A percentile compares a stretch with the other conserved stretches of the same genome.
Conservation (phyloP, 768 basidiomycete genomes). For the Xerocomus spinulosus region DNA sequence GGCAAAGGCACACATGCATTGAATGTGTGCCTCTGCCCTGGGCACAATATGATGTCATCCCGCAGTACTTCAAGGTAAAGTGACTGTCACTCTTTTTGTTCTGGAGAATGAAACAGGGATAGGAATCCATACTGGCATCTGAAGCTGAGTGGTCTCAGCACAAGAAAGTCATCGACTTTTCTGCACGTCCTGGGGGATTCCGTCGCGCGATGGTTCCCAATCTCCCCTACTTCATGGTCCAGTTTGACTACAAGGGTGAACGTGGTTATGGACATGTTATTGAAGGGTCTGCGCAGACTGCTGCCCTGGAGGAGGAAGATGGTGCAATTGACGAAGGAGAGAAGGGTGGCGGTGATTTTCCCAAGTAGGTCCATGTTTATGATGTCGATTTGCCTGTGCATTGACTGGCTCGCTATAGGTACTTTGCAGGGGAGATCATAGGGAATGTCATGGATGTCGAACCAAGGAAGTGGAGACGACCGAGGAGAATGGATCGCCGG, state of each 20-base stretch:
- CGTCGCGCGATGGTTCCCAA: conserved; percentile 93
- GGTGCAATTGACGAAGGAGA: conserved; percentile 77
- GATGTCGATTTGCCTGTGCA: neutral
- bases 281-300: conserved; percentile 74
- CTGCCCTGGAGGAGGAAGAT: conserved; percentile 56
- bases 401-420: conserved; percentile 44
- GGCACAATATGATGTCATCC: conserved; percentile 80
- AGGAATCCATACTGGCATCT: conserved; percentile 92
- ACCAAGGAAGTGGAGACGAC: conserved; percentile 79
- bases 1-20: conserved; percentile 88
- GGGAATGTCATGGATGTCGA: conserved; percentile 88
- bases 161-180: conserved; percentile 94
- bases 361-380: conserved; percentile 49
- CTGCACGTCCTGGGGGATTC: conserved; percentile 86
- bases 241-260: conserved; percentile 97
- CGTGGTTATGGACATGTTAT: conserved; percentile 98
- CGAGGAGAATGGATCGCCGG: conserved; percentile 65
- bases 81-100: neutral
- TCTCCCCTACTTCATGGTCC: conserved; percentile 97
- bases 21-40: conserved; percentile 93
- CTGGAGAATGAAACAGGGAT: conserved; percentile 4
- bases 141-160: conserved; percentile 99
- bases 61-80: conserved; percentile 85
- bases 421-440: conserved; percentile 93
- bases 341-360: conserved; percentile 89